A percentile compares a stretch with the other conserved stretches of the same genome.
phyloP scores from a whole-genome alignment of 495 filamentous ascomycete genomes.

The Cairneyella variabilis region DNA sequence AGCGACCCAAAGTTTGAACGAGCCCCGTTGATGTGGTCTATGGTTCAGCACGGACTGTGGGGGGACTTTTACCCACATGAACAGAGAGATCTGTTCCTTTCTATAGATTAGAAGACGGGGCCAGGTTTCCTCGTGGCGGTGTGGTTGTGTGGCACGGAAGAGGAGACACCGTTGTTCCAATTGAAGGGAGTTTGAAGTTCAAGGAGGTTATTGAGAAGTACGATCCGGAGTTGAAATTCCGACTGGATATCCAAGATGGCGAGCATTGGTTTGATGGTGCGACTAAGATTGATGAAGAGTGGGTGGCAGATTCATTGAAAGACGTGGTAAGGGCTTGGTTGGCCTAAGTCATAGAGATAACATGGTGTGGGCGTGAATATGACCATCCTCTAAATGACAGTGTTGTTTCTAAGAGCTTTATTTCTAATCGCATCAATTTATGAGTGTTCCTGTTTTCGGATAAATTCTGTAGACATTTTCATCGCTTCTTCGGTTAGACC shows the following conservation, averaged over 20 bases:
- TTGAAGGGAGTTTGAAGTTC: conserved; percentile 2
- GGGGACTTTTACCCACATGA: not conserved
- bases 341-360: too few species aligned
- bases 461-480: too few species aligned
- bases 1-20: too few species aligned
- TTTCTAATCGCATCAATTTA: too few species aligned
- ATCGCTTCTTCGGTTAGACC: too few species aligned
- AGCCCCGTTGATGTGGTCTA: not conserved
- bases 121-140: not conserved
- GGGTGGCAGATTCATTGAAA: conserved; percentile 10
- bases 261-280: conserved; percentile 14
- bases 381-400: too few species aligned
- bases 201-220: conserved; percentile 3
- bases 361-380: too few species aligned
- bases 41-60: not conserved
- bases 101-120: not conserved
- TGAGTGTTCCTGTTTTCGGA: too few species aligned
- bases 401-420: too few species aligned
- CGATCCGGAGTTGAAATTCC: not conserved
- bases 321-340: conserved; percentile 6
- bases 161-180: conserved; percentile 6
- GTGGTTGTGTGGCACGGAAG: conserved; percentile 3
- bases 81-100: not conserved
- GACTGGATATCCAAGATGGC: not conserved
- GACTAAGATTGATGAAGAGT: conserved; percentile 2